Base-by-base conservation (phyloP, 1,139 yeast genomes). In the Hyphopichia fennica region DNA sequence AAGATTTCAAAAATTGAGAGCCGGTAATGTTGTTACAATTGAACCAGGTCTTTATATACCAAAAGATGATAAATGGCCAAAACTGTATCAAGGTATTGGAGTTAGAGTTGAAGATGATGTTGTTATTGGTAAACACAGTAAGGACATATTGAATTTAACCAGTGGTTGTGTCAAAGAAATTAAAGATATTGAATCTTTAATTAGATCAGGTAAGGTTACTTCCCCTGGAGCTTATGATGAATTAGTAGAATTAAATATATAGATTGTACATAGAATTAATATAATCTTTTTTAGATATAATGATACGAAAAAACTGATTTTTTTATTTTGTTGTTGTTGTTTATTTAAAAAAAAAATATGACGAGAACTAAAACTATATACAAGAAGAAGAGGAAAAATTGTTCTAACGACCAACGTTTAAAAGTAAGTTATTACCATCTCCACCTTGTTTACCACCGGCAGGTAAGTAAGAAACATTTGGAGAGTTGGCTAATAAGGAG, bases 41-140 rank as follows among this genome's bases (percentile, higher is more conserved):
- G 99, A 93, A 59, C 99, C 99, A 0, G 99, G 99, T 20, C 76
- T 93, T 30, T 93, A 93, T 59, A 79, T 95, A 35, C 98, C 98
- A 1, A 68, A 69, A 50, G 77, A 76, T 45, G 67, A 67, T 36
- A 73, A 71, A 47, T 91, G 84, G 77, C 98, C 99, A 33, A 75
- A 78, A 49, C 82, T 81, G 54, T 91, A 79, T 67, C 85, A 89
- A 53, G 95, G 95, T 18, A 85, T 95, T 45, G 99, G 99, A 2
- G 85, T 95, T 20, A 80, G 99, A 54, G 87, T 95, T 29, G 99
- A 95, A 62, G 99, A 95, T 65, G 93, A 93, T 59, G 72, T 87
- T 27, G 93, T 87, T 0, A 83, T 93, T 23, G 95, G 95, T 0
- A 63, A 76, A 27, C 66, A 72, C 17, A 62, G 65, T 2, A 76